These are phyloP conservation scores for Phalaenopsis aphrodite DNA, from an alignment of 106 monocot species.

Conservation along the genomic window DNA sequence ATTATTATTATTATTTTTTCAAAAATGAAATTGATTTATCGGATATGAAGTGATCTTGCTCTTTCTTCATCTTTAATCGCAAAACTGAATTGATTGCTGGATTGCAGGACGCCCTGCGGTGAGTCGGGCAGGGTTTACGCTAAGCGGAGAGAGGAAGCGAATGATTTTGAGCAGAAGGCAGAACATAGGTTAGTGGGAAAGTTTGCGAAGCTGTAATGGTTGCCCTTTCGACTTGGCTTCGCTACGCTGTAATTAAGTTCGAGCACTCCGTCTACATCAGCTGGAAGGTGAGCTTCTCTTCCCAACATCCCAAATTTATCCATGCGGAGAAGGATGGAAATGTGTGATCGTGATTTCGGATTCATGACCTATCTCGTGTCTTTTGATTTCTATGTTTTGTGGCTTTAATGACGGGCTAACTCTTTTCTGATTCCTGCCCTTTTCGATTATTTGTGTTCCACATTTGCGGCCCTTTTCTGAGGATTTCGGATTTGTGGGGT, in stretches of 20 bases:
- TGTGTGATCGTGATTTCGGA: neutral
- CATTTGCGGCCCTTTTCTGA: neutral
- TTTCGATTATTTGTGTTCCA: neutral
- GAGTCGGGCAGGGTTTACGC: no score
- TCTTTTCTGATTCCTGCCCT: neutral
- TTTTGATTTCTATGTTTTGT: neutral
- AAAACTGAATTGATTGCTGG: no score
- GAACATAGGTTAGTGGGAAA: neutral
- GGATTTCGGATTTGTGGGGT: neutral
- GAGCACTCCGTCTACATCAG: constrained; percentile 49
- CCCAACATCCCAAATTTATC: neutral
- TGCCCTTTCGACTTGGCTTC: constrained; percentile 55
- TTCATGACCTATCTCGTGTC: neutral
- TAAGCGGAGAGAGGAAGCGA: neutral
- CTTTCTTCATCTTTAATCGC: no score
- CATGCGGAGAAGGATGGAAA: neutral
- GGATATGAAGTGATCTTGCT: no score
- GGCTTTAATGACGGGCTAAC: neutral
- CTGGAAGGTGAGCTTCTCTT: constrained; percentile 32
- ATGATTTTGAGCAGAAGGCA: neutral
- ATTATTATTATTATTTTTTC: no score
- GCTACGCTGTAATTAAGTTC: constrained; percentile 60
- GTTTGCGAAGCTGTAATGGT: constrained; percentile 27
- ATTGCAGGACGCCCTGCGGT: no score
- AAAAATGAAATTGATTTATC: no score